phyloP scores from a whole-genome alignment of 768 basidiomycete genomes.

The Lactifluus hygrophoroides region DNA sequence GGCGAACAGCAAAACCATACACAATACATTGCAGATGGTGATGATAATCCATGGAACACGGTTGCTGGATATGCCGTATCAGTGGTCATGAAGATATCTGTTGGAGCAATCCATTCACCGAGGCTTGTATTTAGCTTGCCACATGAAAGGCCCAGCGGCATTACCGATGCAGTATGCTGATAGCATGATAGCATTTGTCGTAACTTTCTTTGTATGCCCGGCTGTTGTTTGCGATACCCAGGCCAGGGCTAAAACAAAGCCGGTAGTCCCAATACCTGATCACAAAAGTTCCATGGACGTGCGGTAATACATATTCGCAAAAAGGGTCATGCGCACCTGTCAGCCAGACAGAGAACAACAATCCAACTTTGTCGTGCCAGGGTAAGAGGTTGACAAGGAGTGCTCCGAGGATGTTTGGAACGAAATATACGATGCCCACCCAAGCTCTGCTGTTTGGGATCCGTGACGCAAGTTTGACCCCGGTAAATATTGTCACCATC shows the following conservation, averaged over 20 bases:
- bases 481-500: slow-evolving; percentile 62
- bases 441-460: slow-evolving; percentile 54
- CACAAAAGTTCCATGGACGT: neutral
- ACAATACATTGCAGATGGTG: slow-evolving; percentile 48
- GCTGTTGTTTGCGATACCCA: slow-evolving; percentile 62
- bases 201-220: slow-evolving; percentile 66
- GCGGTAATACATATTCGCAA: too few relatives aligned
- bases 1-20: slow-evolving; percentile 39
- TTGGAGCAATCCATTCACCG: slow-evolving; percentile 32
- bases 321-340: slow-evolving; percentile 34
- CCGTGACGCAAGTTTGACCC: slow-evolving; percentile 48
- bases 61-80: slow-evolving; percentile 38
- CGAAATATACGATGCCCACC: slow-evolving; percentile 47
- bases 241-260: slow-evolving; percentile 51
- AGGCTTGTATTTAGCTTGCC: slow-evolving; percentile 59
- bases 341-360: slow-evolving; percentile 49
- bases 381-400: slow-evolving; percentile 57
- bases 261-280: slow-evolving; percentile 43
- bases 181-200: slow-evolving; percentile 65
- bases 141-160: slow-evolving; percentile 69
- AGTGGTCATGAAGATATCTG: neutral
- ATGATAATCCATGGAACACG: slow-evolving; percentile 74
- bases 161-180: slow-evolving; percentile 63
- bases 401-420: slow-evolving; percentile 58
- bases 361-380: slow-evolving; percentile 55